Evolutionary conservation across 305 asterid species (phyloP).

Genomic region (Andrographis paniculata): DNA sequence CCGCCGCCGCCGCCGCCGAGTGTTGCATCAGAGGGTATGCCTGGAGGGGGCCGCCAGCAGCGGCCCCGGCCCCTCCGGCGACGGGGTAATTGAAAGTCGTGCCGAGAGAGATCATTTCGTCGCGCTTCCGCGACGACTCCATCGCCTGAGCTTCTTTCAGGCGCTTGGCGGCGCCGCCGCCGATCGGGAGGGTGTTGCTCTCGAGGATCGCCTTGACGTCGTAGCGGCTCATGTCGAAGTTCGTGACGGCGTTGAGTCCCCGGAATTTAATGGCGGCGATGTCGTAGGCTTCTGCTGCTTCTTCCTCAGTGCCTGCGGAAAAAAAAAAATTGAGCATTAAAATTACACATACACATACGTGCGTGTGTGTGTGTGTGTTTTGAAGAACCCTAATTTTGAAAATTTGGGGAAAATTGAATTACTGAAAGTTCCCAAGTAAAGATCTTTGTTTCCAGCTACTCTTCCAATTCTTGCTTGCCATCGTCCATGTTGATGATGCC

Average conservation of each 20-base stretch:
- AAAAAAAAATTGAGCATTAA: too few relatives aligned
- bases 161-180: constrained; percentile 83
- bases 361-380: too few relatives aligned
- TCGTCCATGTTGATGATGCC: constrained; percentile 94
- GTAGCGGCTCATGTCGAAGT: constrained; percentile 83
- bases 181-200: constrained; percentile 73
- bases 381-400: neutral
- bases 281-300: constrained; percentile 96
- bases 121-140: constrained; percentile 54
- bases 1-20: constrained; percentile 24
- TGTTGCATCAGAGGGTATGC: constrained; percentile 47
- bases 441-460: constrained; percentile 91
- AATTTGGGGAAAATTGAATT: neutral
- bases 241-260: constrained; percentile 77
- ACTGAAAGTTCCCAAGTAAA: constrained; percentile 85
- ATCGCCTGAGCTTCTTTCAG: constrained; percentile 73
- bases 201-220: constrained; percentile 78
- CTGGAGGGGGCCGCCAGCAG: constrained; percentile 19
- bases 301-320: constrained; percentile 65
- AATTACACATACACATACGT: too few relatives aligned
- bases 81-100: constrained; percentile 45
- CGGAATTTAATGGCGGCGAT: constrained; percentile 86
- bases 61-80: constrained; percentile 16
- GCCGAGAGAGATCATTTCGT: constrained; percentile 46
- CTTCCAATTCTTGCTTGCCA: constrained; percentile 94